Evolutionary conservation across 345 rosid species (phyloP).

Genomic region (Barbarea vulgaris): DNA sequence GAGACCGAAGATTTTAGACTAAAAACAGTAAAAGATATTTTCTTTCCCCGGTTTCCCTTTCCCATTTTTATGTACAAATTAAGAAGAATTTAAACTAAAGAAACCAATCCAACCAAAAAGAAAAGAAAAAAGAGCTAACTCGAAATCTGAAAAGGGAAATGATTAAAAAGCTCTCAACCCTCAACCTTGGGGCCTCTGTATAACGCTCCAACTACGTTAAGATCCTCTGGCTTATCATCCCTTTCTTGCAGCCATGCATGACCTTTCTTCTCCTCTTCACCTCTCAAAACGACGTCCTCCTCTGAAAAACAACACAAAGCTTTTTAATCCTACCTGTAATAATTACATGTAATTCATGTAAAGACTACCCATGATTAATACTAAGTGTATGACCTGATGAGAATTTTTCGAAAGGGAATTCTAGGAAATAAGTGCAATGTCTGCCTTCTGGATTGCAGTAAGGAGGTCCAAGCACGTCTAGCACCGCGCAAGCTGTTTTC

Average conservation of each 20-base stretch:
- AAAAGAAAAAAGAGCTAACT: background rate
- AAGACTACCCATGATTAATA: background rate
- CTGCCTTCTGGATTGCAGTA: constrained; percentile 76
- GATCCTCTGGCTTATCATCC: constrained; percentile 59
- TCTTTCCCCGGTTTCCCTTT: constrained; percentile 8
- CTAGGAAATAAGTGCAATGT: constrained; percentile 72
- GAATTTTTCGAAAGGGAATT: constrained; percentile 52
- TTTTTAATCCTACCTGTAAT: background rate
- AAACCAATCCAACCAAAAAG: background rate
- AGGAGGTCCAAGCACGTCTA: constrained; percentile 94
- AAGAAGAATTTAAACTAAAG: constrained; percentile 42
- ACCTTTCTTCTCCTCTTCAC: constrained; percentile 57
- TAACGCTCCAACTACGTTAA: constrained; percentile 47
- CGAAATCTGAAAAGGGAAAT: constrained; percentile 9
- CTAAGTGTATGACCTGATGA: constrained; percentile 20
- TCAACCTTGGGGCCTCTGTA: constrained; percentile 63
- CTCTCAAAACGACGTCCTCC: constrained; percentile 48
- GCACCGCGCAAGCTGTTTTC: constrained; percentile 80
- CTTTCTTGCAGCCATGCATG: constrained; percentile 81
- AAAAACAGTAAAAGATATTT: constrained; percentile 17
- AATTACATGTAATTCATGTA: background rate
- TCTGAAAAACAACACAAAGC: constrained; percentile 17
- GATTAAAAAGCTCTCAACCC: constrained; percentile 12
- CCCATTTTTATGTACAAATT: constrained; percentile 48
- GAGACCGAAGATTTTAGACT: constrained; percentile 2